phyloP scores from a whole-genome alignment of 345 rosid species.

The Camelina hispida region DNA sequence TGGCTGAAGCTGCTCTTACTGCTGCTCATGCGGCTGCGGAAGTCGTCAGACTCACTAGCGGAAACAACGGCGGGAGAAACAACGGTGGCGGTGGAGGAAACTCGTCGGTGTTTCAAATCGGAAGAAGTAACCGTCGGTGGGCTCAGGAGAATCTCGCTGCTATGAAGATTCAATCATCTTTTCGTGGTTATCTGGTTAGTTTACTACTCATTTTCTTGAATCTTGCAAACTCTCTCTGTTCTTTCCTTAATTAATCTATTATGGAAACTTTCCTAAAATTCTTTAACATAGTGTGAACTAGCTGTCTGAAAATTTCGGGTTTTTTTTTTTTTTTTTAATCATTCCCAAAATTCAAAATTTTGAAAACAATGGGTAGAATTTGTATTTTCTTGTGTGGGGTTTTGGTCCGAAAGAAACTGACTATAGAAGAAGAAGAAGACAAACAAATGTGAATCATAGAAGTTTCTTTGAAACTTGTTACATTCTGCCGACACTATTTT shows the following conservation, averaged over 20 bases:
- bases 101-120: conserved; percentile 30
- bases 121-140: conserved; percentile 46
- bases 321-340: neutral
- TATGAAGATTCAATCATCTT: conserved; percentile 76
- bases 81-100: conserved; percentile 6
- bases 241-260: neutral
- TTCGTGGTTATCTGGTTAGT: conserved; percentile 93
- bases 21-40: conserved; percentile 97
- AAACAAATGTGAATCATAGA: conserved; percentile 35
- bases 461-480: conserved; percentile 35
- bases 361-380: conserved; percentile 5
- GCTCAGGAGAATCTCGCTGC: conserved; percentile 54
- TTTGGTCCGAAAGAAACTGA: conserved; percentile 37
- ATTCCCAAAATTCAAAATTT: neutral
- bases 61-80: conserved; percentile 25
- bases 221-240: neutral
- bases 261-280: neutral
- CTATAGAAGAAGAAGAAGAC: conserved; percentile 41
- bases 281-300: neutral
- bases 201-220: neutral
- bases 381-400: neutral
- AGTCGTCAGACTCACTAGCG: conserved; percentile 79
- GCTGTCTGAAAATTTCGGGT: conserved; percentile 11
- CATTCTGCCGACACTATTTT: conserved; percentile 40
- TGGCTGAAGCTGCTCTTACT: conserved; percentile 90